A percentile compares a stretch with the other conserved stretches of the same genome.
phyloP scores from a whole-genome alignment of 1,284 basidiomycete genomes.

The Acaromyces ingoldii region DNA sequence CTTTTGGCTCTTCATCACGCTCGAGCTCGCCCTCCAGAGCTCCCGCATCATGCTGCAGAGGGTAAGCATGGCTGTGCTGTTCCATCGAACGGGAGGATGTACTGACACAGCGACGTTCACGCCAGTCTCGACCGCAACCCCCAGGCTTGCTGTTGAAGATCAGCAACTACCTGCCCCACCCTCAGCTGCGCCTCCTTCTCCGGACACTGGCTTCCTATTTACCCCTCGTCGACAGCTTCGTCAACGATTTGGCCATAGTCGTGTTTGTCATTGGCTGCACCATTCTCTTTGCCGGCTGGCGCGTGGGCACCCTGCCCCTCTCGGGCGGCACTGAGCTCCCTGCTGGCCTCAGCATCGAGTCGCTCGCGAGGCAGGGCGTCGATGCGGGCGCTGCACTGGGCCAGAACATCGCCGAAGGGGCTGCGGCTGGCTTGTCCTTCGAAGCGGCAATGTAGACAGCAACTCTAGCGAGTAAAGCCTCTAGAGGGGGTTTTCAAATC shows the following conservation, averaged over 20 bases:
- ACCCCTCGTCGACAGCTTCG: conserved; percentile 1
- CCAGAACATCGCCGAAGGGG: too few relatives aligned
- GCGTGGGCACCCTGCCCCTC: conserved; percentile 3
- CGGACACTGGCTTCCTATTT: conserved; percentile 1
- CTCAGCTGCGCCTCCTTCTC: conserved; percentile 2
- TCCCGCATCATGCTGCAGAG: conserved; percentile 27
- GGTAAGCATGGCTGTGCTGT: conserved; percentile 9
- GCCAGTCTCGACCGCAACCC: conserved; percentile 6
- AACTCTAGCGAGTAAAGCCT: too few relatives aligned
- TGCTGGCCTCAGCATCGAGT: too few relatives aligned
- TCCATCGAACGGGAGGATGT: not conserved
- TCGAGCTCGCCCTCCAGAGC: conserved; percentile 39
- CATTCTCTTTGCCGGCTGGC: conserved; percentile 17
- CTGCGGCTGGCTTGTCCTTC: too few relatives aligned
- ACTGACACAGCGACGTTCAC: too few relatives aligned
- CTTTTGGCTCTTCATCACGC: conserved; percentile 45
- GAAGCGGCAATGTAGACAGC: too few relatives aligned
- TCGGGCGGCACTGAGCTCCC: too few relatives aligned
- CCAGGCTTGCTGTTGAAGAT: conserved; percentile 7
- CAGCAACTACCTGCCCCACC: conserved; percentile 1
- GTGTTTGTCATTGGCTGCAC: conserved; percentile 31
- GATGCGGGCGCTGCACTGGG: too few relatives aligned
- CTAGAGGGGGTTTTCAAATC: too few relatives aligned
- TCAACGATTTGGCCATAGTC: conserved; percentile 27
- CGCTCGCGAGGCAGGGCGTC: too few relatives aligned